Evolutionary conservation across 2,329 filamentous ascomycete species (phyloP).

Genomic region (Hymenoscyphus fructigenus): DNA sequence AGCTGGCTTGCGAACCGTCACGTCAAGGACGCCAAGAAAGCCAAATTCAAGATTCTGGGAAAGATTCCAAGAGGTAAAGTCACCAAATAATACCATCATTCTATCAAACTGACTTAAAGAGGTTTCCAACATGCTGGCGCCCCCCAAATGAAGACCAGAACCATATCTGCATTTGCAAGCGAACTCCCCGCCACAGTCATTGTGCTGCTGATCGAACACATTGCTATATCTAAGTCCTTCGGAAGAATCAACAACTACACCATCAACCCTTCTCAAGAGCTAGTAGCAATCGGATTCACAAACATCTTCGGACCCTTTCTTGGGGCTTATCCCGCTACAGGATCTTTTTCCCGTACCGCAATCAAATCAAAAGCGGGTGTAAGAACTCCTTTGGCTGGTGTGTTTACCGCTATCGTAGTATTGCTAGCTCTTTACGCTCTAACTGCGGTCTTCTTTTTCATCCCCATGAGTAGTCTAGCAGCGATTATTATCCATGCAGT

Average conservation of each 20-base stretch:
- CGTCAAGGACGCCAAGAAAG: slow-evolving; percentile 55
- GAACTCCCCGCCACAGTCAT: slow-evolving; percentile 85
- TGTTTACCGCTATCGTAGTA: slow-evolving; percentile 83
- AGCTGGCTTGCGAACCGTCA: slow-evolving; percentile 79
- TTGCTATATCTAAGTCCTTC: slow-evolving; percentile 95
- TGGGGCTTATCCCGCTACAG: slow-evolving; percentile 87
- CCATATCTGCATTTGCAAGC: slow-evolving; percentile 67
- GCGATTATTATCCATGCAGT: slow-evolving; percentile 97
- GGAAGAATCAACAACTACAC: slow-evolving; percentile 94
- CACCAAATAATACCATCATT: background rate
- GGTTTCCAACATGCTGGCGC: slow-evolving; percentile 79
- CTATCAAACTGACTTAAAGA: slow-evolving; percentile 25
- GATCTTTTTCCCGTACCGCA: slow-evolving; percentile 92
- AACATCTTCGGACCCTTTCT: slow-evolving; percentile 91
- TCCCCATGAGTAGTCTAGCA: slow-evolving; percentile 75
- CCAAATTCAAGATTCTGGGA: slow-evolving; percentile 72
- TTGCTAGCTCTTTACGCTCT: slow-evolving; percentile 88
- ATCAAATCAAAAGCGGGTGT: slow-evolving; percentile 98
- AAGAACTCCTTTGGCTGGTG: slow-evolving; percentile 83
- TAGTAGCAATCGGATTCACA: slow-evolving; percentile 88
- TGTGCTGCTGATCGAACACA: slow-evolving; percentile 92
- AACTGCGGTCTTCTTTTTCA: slow-evolving; percentile 89
- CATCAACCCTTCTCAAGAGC: slow-evolving; percentile 94
- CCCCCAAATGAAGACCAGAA: slow-evolving; percentile 63
- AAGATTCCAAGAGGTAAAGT: slow-evolving; percentile 71